Evolutionary conservation across 148 eudicot species (phyloP), one percentile per base, ranked within the genome.

Genomic region (Camellia japonica): DNA sequence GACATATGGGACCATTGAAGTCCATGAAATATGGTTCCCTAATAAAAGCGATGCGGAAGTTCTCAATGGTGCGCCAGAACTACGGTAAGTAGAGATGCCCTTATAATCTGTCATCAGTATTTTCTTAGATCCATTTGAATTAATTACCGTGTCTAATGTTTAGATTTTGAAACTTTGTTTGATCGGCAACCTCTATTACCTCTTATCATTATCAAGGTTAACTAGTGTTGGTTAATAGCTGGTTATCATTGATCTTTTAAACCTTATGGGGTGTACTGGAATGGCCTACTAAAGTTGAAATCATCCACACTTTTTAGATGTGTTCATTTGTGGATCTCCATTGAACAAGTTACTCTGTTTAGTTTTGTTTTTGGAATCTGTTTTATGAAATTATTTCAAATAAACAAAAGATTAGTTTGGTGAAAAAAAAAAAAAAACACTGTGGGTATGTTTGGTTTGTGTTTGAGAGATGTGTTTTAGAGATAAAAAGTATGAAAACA

Each of bases 1-100:
- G 99, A 63, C 97, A 96, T 73, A 90, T 96, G 99, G 99, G 99
- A 67, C 77, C 85, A 59, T 73, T 96, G 87, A 89, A 84, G 82
- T 84, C 86, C 16, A 88, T 85, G 89, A 91, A 82, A 64, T 83
- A 83, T 55, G 97, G 98, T 78, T 88, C 89, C 76, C 87, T 96
- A 18, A 8, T 92, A 72, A 96, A 96, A 85, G 95, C 95, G 74
- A 78, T 96, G 43, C 85, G 85, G 78, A 87, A 82, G 81, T 96
- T 89, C 83, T 87, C 95, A 16, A 89, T 84, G 83, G 93, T 96
- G 80, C 88, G 82, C 38, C 99, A 93, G 84, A 96, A 93, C 85
- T 91, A 91, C 51, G 99, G 99, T 93, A 85, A 85, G 89, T 60
- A 1, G 38, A 30, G 38, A 46, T 61, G 38, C 55, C 52, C 71